Evolutionary conservation across 2,329 filamentous ascomycete species (phyloP).

Genomic region (Paecilomyces dactylethromorphus): DNA sequence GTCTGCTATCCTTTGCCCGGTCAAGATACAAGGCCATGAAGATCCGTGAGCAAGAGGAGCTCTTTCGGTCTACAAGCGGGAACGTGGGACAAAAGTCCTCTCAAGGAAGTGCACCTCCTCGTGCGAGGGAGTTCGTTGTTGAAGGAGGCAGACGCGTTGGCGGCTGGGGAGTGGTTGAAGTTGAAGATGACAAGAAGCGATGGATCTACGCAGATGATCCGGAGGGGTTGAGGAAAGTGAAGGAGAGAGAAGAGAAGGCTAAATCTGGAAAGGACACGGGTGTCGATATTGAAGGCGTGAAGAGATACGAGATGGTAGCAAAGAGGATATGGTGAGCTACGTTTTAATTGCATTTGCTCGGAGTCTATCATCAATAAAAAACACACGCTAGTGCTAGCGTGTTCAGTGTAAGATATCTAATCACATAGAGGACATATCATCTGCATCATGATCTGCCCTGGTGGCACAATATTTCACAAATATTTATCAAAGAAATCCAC

Average conservation of each 20-base stretch:
- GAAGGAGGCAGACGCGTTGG: constrained; percentile 71
- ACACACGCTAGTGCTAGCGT: too few species aligned
- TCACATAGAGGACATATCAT: background rate
- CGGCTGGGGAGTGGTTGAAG: constrained; percentile 77
- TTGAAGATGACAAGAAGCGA: constrained; percentile 76
- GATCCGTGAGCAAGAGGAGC: constrained; percentile 48
- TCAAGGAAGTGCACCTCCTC: constrained; percentile 13
- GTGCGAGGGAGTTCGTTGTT: constrained; percentile 47
- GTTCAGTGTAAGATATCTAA: background rate
- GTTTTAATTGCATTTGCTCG: background rate
- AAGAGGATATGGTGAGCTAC: constrained; percentile 81
- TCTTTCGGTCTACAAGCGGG: constrained; percentile 3
- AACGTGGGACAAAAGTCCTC: constrained; percentile 4
- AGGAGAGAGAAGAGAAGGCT: constrained; percentile 57
- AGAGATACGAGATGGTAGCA: constrained; percentile 87
- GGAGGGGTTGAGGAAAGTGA: constrained; percentile 59
- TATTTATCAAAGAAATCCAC: background rate
- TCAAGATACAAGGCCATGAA: constrained; percentile 79
- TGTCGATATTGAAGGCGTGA: constrained; percentile 60
- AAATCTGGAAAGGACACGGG: constrained; percentile 50
- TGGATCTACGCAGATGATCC: constrained; percentile 84
- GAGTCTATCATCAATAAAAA: background rate
- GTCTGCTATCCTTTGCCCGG: constrained; percentile 70
- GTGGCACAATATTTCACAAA: background rate
- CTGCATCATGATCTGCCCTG: too few species aligned